Evolutionary conservation across 257 asterid genomes (phyloP).

Genomic region (Salvia rosmarinus): DNA sequence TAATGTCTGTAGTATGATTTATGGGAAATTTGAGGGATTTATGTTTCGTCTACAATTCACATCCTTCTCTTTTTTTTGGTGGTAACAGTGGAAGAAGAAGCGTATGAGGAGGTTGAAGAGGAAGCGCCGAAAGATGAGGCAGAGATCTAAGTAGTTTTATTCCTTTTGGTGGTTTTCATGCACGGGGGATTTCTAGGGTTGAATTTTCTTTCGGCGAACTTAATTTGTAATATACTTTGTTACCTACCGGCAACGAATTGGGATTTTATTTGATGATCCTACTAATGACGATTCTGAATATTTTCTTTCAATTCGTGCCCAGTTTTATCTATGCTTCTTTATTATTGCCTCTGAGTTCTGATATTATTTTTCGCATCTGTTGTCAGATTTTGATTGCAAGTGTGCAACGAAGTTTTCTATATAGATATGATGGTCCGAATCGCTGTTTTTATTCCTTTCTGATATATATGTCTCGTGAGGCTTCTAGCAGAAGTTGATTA

Average conservation of each 20-base stretch:
- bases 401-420: neutral
- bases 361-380: no score
- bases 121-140: slow-evolving; percentile 65
- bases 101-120: slow-evolving; percentile 59
- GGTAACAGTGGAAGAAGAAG: slow-evolving; percentile 59
- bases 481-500: no score
- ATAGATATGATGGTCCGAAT: no score
- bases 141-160: slow-evolving; percentile 49
- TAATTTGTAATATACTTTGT: slow-evolving; percentile 27
- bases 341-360: neutral
- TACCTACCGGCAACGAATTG: slow-evolving; percentile 3
- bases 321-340: neutral
- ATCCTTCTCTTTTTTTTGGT: neutral
- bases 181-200: no score
- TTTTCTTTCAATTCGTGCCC: neutral
- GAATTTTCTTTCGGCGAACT: neutral
- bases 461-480: no score
- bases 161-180: no score
- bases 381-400: neutral
- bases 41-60: neutral
- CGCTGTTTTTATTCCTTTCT: no score
- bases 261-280: neutral
- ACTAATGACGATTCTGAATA: neutral
- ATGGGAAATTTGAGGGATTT: neutral
- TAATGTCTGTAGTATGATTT: neutral